Percentiles rank a stretch among this genome's conserved stretches.
Conservation (phyloP, 2,329 filamentous ascomycete genomes). For the Neodidymelliopsis sp. region DNA sequence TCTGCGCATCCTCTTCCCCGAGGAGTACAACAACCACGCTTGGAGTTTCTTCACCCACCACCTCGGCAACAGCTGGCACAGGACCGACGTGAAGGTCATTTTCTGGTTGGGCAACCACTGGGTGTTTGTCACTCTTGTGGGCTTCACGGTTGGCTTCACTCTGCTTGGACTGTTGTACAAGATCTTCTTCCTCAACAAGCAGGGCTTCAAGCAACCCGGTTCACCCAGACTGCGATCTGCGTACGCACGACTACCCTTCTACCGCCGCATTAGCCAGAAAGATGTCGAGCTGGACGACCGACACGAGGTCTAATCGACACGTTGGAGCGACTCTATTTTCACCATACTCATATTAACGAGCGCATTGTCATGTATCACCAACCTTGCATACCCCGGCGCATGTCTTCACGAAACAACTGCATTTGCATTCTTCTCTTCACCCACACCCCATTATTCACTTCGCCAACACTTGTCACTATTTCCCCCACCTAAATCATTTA, state of each 20-base stretch:
- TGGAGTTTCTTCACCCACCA: constrained; percentile 78
- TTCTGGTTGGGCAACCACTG: constrained; percentile 68
- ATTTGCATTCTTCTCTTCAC: constrained; percentile 10
- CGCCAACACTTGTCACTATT: constrained; percentile 8
- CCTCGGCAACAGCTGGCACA: constrained; percentile 71
- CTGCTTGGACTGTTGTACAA: constrained; percentile 62
- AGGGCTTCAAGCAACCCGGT: constrained; percentile 19
- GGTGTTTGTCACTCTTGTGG: constrained; percentile 62
- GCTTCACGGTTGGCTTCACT: constrained; percentile 61
- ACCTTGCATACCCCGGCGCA: constrained; percentile 18
- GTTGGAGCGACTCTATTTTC: neutral
- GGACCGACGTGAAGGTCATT: constrained; percentile 68
- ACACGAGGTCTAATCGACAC: constrained; percentile 40
- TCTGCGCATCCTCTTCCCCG: constrained; percentile 72
- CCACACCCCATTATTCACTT: constrained; percentile 1
- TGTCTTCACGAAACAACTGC: constrained; percentile 1
- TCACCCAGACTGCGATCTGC: constrained; percentile 28
- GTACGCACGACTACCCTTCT: constrained; percentile 44
- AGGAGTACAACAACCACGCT: constrained; percentile 71
- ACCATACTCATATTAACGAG: constrained; percentile 11
- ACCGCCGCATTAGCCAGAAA: constrained; percentile 48
- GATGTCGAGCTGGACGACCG: constrained; percentile 46
- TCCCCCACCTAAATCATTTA: constrained; percentile 16
- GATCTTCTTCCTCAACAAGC: constrained; percentile 53
- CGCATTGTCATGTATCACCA: constrained; percentile 12